phyloP scores from a whole-genome alignment of 1,284 basidiomycete species.

The Cutaneotrichosporon daszewskae region DNA sequence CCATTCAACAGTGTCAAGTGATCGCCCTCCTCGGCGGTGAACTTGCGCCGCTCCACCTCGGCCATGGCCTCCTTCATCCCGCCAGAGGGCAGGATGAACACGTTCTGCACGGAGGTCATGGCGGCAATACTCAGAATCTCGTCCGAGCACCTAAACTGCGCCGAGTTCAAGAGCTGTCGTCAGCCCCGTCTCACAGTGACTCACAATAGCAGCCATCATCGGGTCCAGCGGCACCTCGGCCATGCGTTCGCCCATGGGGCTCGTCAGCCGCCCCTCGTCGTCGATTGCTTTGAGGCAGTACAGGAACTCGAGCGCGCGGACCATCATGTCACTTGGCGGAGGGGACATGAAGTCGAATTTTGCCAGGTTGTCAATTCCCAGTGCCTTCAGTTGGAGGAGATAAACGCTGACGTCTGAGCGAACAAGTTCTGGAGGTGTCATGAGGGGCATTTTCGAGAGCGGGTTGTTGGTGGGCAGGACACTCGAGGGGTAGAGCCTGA shows the following conservation, averaged over 20 bases:
- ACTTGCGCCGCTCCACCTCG: conserved; percentile 85
- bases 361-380: conserved; percentile 84
- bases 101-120: conserved; percentile 86
- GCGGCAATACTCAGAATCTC: conserved; percentile 93
- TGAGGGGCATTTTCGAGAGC: conserved; percentile 49
- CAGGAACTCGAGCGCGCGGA: conserved; percentile 69
- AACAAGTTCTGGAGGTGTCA: conserved; percentile 81
- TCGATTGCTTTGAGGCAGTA: conserved; percentile 52
- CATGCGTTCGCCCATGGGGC: conserved; percentile 52
- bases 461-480: conserved; percentile 55
- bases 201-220: conserved; percentile 55
- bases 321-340: conserved; percentile 78
- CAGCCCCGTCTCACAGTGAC: conserved; percentile 21
- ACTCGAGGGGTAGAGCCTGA: conserved; percentile 77
- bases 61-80: conserved; percentile 76
- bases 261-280: conserved; percentile 50
- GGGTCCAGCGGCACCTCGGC: conserved; percentile 55
- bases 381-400: conserved; percentile 83
- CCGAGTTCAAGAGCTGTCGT: conserved; percentile 71
- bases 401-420: conserved; percentile 81
- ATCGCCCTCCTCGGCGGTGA: conserved; percentile 96
- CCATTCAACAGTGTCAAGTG: conserved; percentile 87
- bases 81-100: conserved; percentile 73
- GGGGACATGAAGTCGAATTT: conserved; percentile 85
- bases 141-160: conserved; percentile 77